Evolutionary conservation across 352 stramenopile genomes (phyloP).

Genomic region (Lagenidium sp.): DNA sequence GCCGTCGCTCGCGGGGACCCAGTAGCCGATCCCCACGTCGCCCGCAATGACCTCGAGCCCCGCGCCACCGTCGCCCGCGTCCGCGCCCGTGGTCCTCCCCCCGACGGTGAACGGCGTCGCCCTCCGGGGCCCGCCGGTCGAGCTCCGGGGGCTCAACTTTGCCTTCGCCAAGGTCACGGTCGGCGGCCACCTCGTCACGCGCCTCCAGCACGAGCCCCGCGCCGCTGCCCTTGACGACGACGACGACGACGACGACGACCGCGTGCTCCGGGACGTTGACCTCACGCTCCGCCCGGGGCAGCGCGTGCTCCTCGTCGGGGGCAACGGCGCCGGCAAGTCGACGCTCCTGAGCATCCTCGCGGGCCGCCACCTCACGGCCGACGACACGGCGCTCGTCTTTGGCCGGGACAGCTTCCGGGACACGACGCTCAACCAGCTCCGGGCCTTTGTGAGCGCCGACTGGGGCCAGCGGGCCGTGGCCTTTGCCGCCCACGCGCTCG

Average conservation of each 20-base stretch:
- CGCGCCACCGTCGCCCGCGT: too few species aligned
- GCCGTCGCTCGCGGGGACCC: too few species aligned
- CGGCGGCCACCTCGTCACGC: conserved; percentile 45
- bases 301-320: conserved; percentile 91
- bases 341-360: conserved; percentile 93
- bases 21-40: too few species aligned
- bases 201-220: conserved; percentile 33
- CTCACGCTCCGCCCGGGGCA: conserved; percentile 75
- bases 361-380: conserved; percentile 91
- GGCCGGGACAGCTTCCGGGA: conserved; percentile 94
- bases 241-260: too few species aligned
- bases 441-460: conserved; percentile 93
- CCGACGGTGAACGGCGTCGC: conserved; percentile 55
- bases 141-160: conserved; percentile 57
- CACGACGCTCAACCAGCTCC: conserved; percentile 90
- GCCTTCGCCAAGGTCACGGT: conserved; percentile 67
- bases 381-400: conserved; percentile 74
- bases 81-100: conserved; percentile 68
- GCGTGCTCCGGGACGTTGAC: conserved; percentile 84
- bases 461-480: conserved; percentile 95
- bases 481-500: conserved; percentile 88
- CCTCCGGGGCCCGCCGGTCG: conserved; percentile 36
- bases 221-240: background rate
- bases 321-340: conserved; percentile 93
- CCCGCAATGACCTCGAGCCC: too few species aligned